Evolutionary conservation across 345 rosid genomes (phyloP), one percentile per base, ranked within the genome.

Genomic region (Hibiscus tridactylites): DNA sequence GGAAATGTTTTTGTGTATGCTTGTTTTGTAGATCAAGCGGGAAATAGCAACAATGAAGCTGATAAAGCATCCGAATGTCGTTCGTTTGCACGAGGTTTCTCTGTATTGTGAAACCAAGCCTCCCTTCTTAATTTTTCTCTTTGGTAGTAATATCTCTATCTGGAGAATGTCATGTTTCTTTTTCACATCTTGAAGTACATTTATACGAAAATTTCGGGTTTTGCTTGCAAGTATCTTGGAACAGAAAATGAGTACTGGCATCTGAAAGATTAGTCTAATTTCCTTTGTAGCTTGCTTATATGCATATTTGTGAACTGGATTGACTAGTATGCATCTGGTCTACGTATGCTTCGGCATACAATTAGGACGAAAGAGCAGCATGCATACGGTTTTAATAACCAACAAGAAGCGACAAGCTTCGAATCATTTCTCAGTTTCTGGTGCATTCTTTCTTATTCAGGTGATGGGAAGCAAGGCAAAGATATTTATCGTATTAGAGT

Each of bases 11-110:
- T 64, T 16, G 31, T 68, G 16, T 49, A 50, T 71, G 52, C 58
- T 63, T 79, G 74, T 13, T 78, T 63, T 70, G 53, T 85, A 95
- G 99, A 95, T 95, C 77, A 89, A 80, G 84, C 85, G 96, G 62
- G 99, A 95, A 79, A 73, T 95, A 47, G 91, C 91, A 54, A 95
- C 94, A 26, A 95, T 95, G 99, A 95, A 92, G 86, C 81, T 88
- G 77, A 79, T 95, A 75, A 88, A 92, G 79, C 99, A 95, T 85
- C 99, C 99, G 11, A 85, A 92, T 80, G 97, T 95, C 74, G 97
- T 95, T 76, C 91, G 65, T 60, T 73, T 92, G 68, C 81, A 81
- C 9, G 99, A 95, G 99, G 97, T 90, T 66, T 70, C 68, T 75
- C 76, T 73, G 42, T 24, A 21, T 78, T 42, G 46, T 9, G 46